A percentile compares a stretch with the other conserved stretches of the same genome.
Conservation (phyloP, 106 monocot species). For the Dendrobium chrysotoxum region DNA sequence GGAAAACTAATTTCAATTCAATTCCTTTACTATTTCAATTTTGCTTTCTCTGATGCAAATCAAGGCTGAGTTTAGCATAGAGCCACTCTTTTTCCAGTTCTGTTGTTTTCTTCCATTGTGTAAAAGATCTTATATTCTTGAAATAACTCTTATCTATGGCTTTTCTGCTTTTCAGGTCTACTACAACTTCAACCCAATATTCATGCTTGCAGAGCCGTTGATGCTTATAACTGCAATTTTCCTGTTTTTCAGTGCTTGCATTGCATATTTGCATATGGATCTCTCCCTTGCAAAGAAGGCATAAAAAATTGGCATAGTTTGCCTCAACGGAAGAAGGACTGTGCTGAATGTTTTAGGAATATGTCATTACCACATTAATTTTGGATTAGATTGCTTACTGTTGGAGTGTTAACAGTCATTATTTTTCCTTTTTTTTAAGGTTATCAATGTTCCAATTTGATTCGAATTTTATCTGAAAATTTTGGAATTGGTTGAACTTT, state of each 20-base stretch:
- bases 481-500: too few species aligned
- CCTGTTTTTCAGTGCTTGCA: conserved; percentile 55
- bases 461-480: too few species aligned
- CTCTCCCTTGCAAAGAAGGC: conserved; percentile 51
- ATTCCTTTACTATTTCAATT: too few species aligned
- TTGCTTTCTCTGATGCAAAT: too few species aligned
- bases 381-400: background rate
- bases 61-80: too few species aligned
- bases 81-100: too few species aligned
- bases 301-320: conserved; percentile 2
- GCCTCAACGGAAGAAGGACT: background rate
- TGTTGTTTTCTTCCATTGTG: too few species aligned
- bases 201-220: conserved; percentile 82
- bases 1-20: too few species aligned
- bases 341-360: background rate
- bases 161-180: conserved; percentile 40
- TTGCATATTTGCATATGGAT: conserved; percentile 63
- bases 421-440: too few species aligned
- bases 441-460: too few species aligned
- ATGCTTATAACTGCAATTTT: conserved; percentile 59
- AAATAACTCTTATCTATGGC: background rate
- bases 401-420: background rate
- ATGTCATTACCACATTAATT: background rate
- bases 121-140: too few species aligned
- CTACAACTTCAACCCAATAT: conserved; percentile 61